Base-by-base conservation (phyloP, 805 yeast genomes). In the Wickerhamiella bombiphila region DNA sequence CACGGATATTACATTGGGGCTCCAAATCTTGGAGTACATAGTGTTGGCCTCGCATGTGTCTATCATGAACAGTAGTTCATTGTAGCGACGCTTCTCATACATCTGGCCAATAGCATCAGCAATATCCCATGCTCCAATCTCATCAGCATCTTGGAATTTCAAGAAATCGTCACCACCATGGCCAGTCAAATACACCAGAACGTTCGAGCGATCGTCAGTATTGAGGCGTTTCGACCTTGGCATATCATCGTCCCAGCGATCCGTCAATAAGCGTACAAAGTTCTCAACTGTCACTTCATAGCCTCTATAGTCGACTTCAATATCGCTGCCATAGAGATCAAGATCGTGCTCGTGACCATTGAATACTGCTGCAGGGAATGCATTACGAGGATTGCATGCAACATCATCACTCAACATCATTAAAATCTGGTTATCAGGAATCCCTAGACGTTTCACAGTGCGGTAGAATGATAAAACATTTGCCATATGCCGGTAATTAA, bases 11-110 rank as follows among this genome's bases (percentile, higher is more conserved):
- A 91, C 73, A 55, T 91, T 85, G 24, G 98, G 97, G 7, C 94
- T 79, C 55, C 83, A 85, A 53, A 88, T 75, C 52, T 79, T 72
- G 40, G 93, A 77, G 60, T 80, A 91, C 98, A 91, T 88, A 13
- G 98, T 83, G 59, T 88, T 91, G 19, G 98, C 98, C 64, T 91
- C 98, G 55, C 99, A 91, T 0, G 99, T 91, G 58, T 91, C 99
- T 46, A 91, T 80, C 97, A 91, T 91, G 60, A 91, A 91, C 54
- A 91, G 74, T 24, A 91, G 80, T 63, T 91, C 97, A 50, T 86
- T 85, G 63, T 91, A 91, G 39, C 98, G 68, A 49, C 80, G 80
- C 70, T 86, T 86, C 56, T 88, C 94, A 62, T 82, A 74, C 98
- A 91, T 91, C 56, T 91, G 96, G 37, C 74, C 93, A 61, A 91